Evolutionary conservation across 2,329 filamentous ascomycete species (phyloP), one percentile per base, ranked within the genome.

Genomic region (Fonsecaea pugnacius): DNA sequence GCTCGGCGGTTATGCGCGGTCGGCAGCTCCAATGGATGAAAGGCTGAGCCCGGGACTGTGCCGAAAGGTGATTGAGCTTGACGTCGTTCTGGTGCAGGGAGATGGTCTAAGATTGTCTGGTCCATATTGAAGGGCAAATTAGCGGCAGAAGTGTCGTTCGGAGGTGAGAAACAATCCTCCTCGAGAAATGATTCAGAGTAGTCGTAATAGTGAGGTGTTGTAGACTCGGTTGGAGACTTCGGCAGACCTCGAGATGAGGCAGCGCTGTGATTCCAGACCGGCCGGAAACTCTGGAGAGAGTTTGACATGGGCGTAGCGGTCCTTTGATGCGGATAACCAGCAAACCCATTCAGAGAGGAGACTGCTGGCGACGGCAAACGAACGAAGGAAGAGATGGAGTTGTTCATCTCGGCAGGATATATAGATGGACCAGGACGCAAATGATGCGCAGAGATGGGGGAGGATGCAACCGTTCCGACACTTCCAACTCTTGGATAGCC

Each of bases 141-240:
- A 18, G 43, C 48, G 1, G 21, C 35, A 38, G 57, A 10, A 50
- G 65, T 58, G 7, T 62, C 60, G 16, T 48, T 46, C 14, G 35
- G 30, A 4, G 63, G 63, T 7, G 56, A 66, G 56, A 66, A 62
- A 48, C 61, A 64, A 30, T 70, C 64, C 51, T 70, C 68, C 43
- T 67, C 64, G n/a, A 67, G 16, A 58, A 70, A 72, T 1, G 67
- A 70, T 54, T 72, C 70, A 10, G 70, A 70, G 52, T 72, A 72
- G 56, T 72, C 70, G 63, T 71, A 72, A 46, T 71, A 72, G 18
- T 62, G 64, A 58, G 70, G 69, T 5, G 58, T 60, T 7, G 65
- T 67, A 12, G 69, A 72, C 35, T 62, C 69, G 9, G 70, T 70
- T 10, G 67, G 64, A 4, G 70, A 71, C 53, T 67, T 64, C 35